Evolutionary conservation across 768 basidiomycete genomes (phyloP).

Genomic region (Phanerochaete carnosa): DNA sequence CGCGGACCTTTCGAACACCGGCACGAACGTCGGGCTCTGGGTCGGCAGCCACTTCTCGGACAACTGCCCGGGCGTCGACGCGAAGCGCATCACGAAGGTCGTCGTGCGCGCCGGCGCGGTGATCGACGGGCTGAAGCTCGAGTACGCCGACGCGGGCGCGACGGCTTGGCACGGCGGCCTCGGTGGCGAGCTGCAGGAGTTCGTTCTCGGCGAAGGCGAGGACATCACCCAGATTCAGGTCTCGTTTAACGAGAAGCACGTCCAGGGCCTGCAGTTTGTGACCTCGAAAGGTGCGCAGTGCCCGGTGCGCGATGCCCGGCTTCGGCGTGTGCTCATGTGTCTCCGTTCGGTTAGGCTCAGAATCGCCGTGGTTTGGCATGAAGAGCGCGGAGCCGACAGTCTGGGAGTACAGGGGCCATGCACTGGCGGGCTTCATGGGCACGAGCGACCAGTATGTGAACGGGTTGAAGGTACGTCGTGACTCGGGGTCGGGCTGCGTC

Average conservation of each 20-base stretch:
- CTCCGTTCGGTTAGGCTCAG: neutral
- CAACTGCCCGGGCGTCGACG: neutral
- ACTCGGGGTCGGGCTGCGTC: neutral
- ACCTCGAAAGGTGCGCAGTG: slow-evolving; percentile 1
- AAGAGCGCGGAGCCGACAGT: neutral
- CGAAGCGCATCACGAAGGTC: neutral
- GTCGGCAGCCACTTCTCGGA: neutral
- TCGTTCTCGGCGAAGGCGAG: neutral
- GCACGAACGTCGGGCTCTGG: neutral
- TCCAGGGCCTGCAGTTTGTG: neutral
- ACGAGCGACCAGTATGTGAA: neutral
- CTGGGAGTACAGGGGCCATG: slow-evolving; percentile 4
- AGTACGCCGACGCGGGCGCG: neutral
- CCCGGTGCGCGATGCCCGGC: neutral
- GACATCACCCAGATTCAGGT: slow-evolving; percentile 1
- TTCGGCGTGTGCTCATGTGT: neutral
- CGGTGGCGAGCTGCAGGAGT: neutral
- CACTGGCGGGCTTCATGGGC: slow-evolving; percentile 3
- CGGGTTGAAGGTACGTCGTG: neutral
- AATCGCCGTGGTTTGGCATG: slow-evolving; percentile 1
- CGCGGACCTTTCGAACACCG: neutral
- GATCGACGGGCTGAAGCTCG: neutral
- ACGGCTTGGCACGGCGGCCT: neutral
- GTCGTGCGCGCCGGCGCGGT: neutral
- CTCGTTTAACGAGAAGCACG: neutral